Percentiles rank a stretch among this genome's conserved stretches.
These are phyloP conservation scores for Ogataea salicorniae DNA, from an alignment of 805 yeast genomes.

Conservation along the genomic window DNA sequence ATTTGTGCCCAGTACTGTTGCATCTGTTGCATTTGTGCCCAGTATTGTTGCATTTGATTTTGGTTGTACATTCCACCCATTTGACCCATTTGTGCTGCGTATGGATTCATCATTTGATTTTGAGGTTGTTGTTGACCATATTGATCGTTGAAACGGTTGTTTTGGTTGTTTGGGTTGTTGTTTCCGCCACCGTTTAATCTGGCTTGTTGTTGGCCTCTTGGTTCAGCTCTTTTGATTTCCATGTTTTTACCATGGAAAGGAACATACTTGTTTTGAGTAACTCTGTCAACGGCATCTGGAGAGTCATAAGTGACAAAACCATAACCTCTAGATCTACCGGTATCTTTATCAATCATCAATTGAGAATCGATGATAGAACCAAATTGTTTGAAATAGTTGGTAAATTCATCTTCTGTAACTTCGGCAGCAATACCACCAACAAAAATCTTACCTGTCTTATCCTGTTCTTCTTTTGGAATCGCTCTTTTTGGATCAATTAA, in stretches of 20 bases:
- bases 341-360: constrained; percentile 93
- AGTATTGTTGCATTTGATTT: constrained; percentile 41
- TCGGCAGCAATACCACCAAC: constrained; percentile 96
- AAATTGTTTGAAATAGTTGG: constrained; percentile 76
- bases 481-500: constrained; percentile 97
- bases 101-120: constrained; percentile 2
- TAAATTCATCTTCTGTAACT: constrained; percentile 87
- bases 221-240: constrained; percentile 82
- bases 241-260: constrained; percentile 80
- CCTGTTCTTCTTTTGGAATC: constrained; percentile 95
- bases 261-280: constrained; percentile 74
- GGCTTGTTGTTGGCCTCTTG: constrained; percentile 60
- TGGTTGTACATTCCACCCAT: constrained; percentile 26
- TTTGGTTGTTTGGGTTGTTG: constrained; percentile 9
- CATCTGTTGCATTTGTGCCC: constrained; percentile 59
- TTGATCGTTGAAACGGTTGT: constrained; percentile 26
- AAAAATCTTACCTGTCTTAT: constrained; percentile 91
- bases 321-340: constrained; percentile 95
- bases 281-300: constrained; percentile 89
- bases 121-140: constrained; percentile 27
- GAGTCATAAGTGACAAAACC: constrained; percentile 95
- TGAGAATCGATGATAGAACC: constrained; percentile 94
- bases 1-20: constrained; percentile 33
- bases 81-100: constrained; percentile 25
- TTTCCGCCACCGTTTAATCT: constrained; percentile 19